Evolutionary conservation across 768 basidiomycete species (phyloP).

Genomic region (Calocybe cyanea): DNA sequence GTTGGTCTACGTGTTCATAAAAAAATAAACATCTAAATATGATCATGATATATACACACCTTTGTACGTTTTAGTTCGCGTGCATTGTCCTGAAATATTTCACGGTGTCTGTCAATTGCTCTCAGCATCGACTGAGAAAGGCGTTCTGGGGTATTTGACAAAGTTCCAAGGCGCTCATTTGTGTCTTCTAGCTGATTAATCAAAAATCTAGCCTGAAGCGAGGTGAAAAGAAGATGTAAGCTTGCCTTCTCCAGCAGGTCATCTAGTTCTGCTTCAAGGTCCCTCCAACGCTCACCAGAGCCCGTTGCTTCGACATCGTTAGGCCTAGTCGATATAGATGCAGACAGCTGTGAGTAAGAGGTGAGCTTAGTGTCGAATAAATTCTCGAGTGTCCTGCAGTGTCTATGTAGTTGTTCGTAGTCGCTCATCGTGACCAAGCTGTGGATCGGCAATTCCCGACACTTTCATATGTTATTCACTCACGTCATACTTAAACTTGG

Average conservation of each 20-base stretch:
- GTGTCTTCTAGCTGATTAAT: constrained; percentile 72
- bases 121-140: constrained; percentile 84
- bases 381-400: constrained; percentile 91
- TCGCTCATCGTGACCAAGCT: constrained; percentile 49
- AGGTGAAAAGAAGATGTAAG: constrained; percentile 1
- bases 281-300: constrained; percentile 69
- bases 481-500: too few species aligned
- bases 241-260: constrained; percentile 81
- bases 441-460: constrained; percentile 13
- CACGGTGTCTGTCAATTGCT: constrained; percentile 85
- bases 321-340: constrained; percentile 49
- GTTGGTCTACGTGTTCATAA: constrained; percentile 50
- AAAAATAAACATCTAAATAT: neutral
- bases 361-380: constrained; percentile 90
- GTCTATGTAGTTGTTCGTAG: constrained; percentile 87
- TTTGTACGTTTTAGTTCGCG: constrained; percentile 85
- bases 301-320: constrained; percentile 70
- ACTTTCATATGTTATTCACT: neutral
- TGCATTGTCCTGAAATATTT: constrained; percentile 84
- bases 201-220: constrained; percentile 12
- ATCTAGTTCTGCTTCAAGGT: constrained; percentile 83
- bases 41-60: constrained; percentile 33
- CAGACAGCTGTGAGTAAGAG: constrained; percentile 83
- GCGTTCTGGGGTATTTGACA: constrained; percentile 65
- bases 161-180: constrained; percentile 69